Percentiles rank a stretch among this genome's conserved stretches.
These are phyloP conservation scores for Metarhizium anisopliae DNA, from an alignment of 2,329 filamentous ascomycete species.

Conservation along the genomic window DNA sequence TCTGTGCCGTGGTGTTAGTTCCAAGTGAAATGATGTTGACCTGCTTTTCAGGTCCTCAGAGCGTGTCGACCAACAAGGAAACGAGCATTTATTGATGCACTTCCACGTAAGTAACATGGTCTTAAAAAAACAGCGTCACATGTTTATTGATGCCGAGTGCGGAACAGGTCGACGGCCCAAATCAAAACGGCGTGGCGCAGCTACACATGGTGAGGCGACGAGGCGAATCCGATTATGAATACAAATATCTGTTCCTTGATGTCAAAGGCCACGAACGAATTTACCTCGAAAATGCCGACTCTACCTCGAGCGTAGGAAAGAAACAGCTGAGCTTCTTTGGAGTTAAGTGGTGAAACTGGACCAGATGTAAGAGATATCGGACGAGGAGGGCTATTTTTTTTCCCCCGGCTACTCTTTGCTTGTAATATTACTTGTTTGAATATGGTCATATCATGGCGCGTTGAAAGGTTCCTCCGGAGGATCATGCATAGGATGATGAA, in stretches of 20 bases:
- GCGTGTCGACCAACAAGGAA: constrained; percentile 63
- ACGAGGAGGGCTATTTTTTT: not conserved
- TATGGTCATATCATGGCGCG: not conserved
- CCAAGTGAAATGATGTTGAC: not conserved
- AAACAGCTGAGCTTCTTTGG: constrained; percentile 51
- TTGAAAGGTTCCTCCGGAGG: not conserved
- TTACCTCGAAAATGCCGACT: constrained; percentile 54
- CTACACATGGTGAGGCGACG: constrained; percentile 67
- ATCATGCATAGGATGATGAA: not conserved
- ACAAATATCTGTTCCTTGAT: constrained; percentile 73
- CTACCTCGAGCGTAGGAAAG: constrained; percentile 22
- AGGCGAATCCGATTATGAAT: constrained; percentile 61
- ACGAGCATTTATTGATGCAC: constrained; percentile 74
- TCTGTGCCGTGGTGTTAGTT: not conserved
- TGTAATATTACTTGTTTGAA: not conserved
- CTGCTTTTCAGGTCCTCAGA: constrained; percentile 45
- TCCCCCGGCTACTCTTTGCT: not conserved
- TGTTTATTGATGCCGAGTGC: not conserved
- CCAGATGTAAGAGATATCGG: too few relatives aligned
- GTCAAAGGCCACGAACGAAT: constrained; percentile 60
- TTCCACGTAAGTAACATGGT: constrained; percentile 56
- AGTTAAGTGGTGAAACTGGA: constrained; percentile 41
- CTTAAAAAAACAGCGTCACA: not conserved
- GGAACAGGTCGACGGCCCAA: constrained; percentile 63
- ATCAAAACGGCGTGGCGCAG: constrained; percentile 62